These are phyloP conservation scores for Coffea canephora DNA, from an alignment of 257 asterid genomes.

Conservation along the genomic window DNA sequence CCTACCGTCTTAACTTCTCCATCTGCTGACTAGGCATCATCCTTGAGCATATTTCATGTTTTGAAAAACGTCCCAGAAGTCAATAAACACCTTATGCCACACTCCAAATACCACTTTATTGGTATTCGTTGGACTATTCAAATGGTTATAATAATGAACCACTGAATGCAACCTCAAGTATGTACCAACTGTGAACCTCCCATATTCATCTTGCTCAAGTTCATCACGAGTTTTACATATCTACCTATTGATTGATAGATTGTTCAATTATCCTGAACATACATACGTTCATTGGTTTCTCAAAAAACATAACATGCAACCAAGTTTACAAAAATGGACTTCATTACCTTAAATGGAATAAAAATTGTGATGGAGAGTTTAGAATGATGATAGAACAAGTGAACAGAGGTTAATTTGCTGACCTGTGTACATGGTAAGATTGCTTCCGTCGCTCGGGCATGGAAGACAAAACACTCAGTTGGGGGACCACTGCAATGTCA, in stretches of 20 bases:
- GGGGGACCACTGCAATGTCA: constrained; percentile 84
- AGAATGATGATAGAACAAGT: not conserved
- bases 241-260: not conserved
- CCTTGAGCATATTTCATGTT: too few species aligned
- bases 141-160: too few species aligned
- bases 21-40: not conserved
- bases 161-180: too few species aligned
- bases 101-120: too few species aligned
- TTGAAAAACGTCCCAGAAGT: too few species aligned
- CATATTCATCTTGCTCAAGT: not conserved
- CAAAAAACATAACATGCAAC: not conserved
- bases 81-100: too few species aligned
- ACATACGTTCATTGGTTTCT: not conserved
- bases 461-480: constrained; percentile 87
- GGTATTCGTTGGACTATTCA: too few species aligned
- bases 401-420: constrained; percentile 9
- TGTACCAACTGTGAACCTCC: too few species aligned
- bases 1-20: not conserved
- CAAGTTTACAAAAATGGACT: not conserved
- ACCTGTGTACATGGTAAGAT: constrained; percentile 68
- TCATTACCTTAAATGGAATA: not conserved
- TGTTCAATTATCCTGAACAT: not conserved
- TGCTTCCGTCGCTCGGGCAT: constrained; percentile 84
- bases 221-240: not conserved
- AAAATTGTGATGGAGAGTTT: not conserved